phyloP scores from a whole-genome alignment of 23 red algal species.

The Cyanidium caldarium region DNA sequence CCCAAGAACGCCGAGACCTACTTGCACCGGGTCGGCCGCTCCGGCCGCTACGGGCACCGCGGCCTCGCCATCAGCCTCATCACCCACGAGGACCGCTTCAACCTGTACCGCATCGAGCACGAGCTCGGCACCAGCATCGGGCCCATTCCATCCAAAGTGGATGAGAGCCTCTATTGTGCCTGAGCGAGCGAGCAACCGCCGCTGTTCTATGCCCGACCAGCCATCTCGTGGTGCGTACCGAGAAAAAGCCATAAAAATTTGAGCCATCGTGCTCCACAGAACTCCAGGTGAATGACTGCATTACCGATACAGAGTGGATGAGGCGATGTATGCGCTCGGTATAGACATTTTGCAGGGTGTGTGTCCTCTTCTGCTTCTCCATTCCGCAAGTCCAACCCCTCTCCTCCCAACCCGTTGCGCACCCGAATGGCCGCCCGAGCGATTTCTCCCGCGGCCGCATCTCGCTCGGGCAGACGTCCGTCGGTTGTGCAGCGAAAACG shows the following conservation, averaged over 20 bases:
- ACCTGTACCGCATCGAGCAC: slow-evolving; percentile 93
- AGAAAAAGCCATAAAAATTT: slow-evolving; percentile 11
- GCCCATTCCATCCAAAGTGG: slow-evolving; percentile 67
- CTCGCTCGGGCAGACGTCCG: too few relatives aligned
- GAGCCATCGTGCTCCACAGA: slow-evolving; percentile 1
- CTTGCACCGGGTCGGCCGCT: slow-evolving; percentile 80
- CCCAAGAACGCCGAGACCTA: slow-evolving; percentile 69
- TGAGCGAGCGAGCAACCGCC: not conserved
- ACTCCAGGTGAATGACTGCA: too few relatives aligned
- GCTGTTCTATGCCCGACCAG: not conserved
- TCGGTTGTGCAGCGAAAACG: too few relatives aligned
- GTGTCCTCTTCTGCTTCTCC: too few relatives aligned
- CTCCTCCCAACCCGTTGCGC: too few relatives aligned
- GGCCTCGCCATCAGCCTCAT: slow-evolving; percentile 32
- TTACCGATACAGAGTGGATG: too few relatives aligned
- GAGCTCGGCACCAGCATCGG: slow-evolving; percentile 80
- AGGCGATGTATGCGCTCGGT: too few relatives aligned
- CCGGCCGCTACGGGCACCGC: slow-evolving; percentile 58
- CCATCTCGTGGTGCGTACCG: not conserved
- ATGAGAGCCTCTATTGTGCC: slow-evolving; percentile 65
- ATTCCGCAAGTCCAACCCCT: too few relatives aligned
- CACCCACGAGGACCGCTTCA: slow-evolving; percentile 87
- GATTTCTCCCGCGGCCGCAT: too few relatives aligned
- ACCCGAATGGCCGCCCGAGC: too few relatives aligned
- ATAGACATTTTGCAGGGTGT: too few relatives aligned